Evolutionary conservation across 2,329 filamentous ascomycete species (phyloP), one percentile per base, ranked within the genome.

Genomic region (Fulvia fulva): DNA sequence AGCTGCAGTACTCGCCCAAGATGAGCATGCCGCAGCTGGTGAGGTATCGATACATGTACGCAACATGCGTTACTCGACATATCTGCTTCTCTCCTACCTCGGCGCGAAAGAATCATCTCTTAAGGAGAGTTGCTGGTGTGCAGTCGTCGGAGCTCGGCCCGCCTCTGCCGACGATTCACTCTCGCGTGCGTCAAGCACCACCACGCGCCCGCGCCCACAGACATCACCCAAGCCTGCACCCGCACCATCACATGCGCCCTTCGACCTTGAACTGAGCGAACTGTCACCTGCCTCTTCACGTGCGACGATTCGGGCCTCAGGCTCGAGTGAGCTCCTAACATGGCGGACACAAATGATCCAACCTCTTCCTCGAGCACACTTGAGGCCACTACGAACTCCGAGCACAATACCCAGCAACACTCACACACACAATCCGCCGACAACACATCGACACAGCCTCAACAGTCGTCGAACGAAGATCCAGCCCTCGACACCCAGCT

Each of bases 401-500:
- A 51, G 3, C 21, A 32, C 30, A 51, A 47, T 55, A 47, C 30
- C 26, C 54, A 51, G 51, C 41, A 53, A 21, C 19, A 37, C 51
- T 37, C 26, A 53, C 44, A 28, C 53, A 47, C 44, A 23, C 47
- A 50, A 34, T 32, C 60, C 55, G 52, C 56, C 46, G 45, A 46
- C 28, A 34, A 52, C 37, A 30, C 22, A 47, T 55, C 61, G 19
- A 19, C 59, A 56, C 61, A 59, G 49, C 58, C 57, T 37, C 43
- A 56, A 44, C 55, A 58, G 50, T 53, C 43, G 41, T 51, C 51
- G 55, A 55, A 53, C 55, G 59, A 60, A 51, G 61, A 72, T 58
- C 71, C 77, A 26, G 70, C 74, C 50, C 68, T 77, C 34, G 76
- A 78, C 62, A 69, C 72, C 32, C 55, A 52, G 30, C 61, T 63